Evolutionary conservation across 2,329 filamentous ascomycete genomes (phyloP).

Genomic region (Fusarium hostae): DNA sequence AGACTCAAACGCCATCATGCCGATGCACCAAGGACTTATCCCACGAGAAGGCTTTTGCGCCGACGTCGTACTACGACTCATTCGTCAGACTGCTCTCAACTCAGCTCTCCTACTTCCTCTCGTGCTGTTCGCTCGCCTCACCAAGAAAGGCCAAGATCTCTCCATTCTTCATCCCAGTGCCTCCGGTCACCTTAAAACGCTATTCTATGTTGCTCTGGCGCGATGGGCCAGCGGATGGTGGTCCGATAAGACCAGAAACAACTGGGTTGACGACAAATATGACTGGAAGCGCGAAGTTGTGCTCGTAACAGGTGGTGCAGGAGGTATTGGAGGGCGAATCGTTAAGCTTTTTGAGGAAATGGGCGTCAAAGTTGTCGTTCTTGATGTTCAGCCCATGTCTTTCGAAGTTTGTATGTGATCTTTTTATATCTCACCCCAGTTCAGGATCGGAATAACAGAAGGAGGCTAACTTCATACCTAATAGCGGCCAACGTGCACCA

Average conservation of each 20-base stretch:
- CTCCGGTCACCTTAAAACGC: constrained; percentile 58
- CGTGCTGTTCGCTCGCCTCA: constrained; percentile 71
- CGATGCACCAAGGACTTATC: constrained; percentile 62
- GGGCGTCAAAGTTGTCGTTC: constrained; percentile 74
- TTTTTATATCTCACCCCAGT: background rate
- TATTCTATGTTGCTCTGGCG: constrained; percentile 48
- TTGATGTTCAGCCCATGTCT: constrained; percentile 74
- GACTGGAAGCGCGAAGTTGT: constrained; percentile 77
- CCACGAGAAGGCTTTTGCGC: constrained; percentile 68
- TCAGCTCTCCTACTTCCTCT: constrained; percentile 72
- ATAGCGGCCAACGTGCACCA: constrained; percentile 67
- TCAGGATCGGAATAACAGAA: background rate
- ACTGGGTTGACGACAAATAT: constrained; percentile 58
- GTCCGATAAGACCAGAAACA: constrained; percentile 50
- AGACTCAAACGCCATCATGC: constrained; percentile 41
- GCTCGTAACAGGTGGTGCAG: constrained; percentile 78
- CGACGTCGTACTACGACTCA: constrained; percentile 67
- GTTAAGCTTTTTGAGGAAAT: constrained; percentile 72
- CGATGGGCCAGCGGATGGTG: constrained; percentile 46
- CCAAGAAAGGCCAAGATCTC: constrained; percentile 68
- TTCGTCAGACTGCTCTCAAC: constrained; percentile 72
- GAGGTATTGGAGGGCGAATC: constrained; percentile 76
- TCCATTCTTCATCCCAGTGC: constrained; percentile 62
- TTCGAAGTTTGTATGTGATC: constrained; percentile 59
- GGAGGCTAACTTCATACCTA: constrained; percentile 18